Percentiles rank a stretch among this genome's conserved stretches.
Evolutionary conservation across 23 red algal species (phyloP).

Genomic region (Gracilaria gracilis): DNA sequence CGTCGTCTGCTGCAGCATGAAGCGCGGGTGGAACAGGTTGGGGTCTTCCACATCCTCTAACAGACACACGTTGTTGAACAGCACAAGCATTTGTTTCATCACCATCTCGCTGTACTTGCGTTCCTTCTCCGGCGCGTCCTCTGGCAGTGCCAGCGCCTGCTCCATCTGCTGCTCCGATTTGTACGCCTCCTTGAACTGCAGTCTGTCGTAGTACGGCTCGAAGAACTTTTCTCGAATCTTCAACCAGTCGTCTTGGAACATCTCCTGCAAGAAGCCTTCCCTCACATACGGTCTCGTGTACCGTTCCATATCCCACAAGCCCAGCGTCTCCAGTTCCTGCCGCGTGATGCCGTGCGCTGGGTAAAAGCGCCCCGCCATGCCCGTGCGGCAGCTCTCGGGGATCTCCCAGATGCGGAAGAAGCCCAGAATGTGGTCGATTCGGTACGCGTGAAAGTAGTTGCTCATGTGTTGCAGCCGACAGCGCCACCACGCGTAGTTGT

Average conservation of each 20-base stretch:
- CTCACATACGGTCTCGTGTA: constrained; percentile 81
- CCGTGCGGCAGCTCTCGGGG: constrained; percentile 63
- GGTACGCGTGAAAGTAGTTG: constrained; percentile 96
- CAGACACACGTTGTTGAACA: constrained; percentile 88
- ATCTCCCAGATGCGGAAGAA: constrained; percentile 99
- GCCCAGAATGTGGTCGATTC: constrained; percentile 95
- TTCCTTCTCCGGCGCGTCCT: constrained; percentile 57
- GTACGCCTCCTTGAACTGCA: constrained; percentile 83
- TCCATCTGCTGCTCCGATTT: constrained; percentile 79
- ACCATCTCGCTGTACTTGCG: constrained; percentile 22
- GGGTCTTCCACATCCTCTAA: constrained; percentile 79
- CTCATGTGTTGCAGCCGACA: constrained; percentile 81
- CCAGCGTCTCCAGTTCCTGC: constrained; percentile 80
- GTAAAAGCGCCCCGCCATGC: constrained; percentile 82
- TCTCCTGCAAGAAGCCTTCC: constrained; percentile 75
- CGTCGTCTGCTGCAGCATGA: constrained; percentile 71
- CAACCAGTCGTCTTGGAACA: constrained; percentile 79
- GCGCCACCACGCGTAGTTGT: constrained; percentile 97
- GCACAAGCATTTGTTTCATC: constrained; percentile 32
- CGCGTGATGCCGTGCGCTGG: constrained; percentile 67
- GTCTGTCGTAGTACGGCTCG: constrained; percentile 74
- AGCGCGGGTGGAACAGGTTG: constrained; percentile 85
- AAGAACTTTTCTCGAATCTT: constrained; percentile 87
- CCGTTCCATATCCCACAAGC: constrained; percentile 96
- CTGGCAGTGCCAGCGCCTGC: constrained; percentile 39